phyloP scores from a whole-genome alignment of 768 basidiomycete genomes.

The Xerocomus potaroensis region DNA sequence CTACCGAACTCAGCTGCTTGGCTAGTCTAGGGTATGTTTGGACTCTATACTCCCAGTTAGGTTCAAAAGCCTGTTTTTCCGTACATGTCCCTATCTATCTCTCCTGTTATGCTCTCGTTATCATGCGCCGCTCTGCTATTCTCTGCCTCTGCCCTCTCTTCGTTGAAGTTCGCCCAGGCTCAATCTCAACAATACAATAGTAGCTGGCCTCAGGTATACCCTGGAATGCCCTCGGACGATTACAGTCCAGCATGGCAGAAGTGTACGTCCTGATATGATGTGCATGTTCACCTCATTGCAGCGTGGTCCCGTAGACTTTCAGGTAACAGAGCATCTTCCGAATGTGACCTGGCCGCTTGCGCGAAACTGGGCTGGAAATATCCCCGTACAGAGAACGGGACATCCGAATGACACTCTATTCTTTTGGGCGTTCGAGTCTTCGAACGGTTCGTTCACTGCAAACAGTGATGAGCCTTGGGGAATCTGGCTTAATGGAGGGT shows the following conservation, averaged over 20 bases:
- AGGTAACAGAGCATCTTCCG: slow-evolving; percentile 51
- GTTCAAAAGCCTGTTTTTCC: neutral
- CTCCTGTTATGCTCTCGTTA: neutral
- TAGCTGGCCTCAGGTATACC: slow-evolving; percentile 37
- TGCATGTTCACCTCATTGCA: neutral
- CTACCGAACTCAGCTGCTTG: neutral
- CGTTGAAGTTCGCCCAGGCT: neutral
- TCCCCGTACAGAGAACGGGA: slow-evolving; percentile 54
- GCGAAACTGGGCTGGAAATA: slow-evolving; percentile 58
- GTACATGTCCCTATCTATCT: neutral
- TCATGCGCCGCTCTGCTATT: neutral
- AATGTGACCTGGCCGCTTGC: slow-evolving; percentile 51
- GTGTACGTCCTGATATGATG: slow-evolving; percentile 36
- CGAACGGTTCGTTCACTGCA: slow-evolving; percentile 51
- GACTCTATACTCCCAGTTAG: neutral
- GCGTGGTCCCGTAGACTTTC: slow-evolving; percentile 44
- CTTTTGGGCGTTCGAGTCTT: slow-evolving; percentile 60
- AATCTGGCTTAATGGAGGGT: slow-evolving; percentile 78
- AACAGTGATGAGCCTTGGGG: slow-evolving; percentile 53
- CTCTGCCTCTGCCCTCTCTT: neutral
- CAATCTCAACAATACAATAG: neutral
- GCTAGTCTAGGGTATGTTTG: neutral
- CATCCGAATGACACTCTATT: slow-evolving; percentile 66
- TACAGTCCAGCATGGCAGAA: slow-evolving; percentile 59
- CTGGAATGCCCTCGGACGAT: slow-evolving; percentile 40